Percentiles rank a stretch among this genome's conserved stretches.
These are phyloP conservation scores for Hypoxylon perforatum DNA, from an alignment of 495 filamentous ascomycete species.

Conservation along the genomic window DNA sequence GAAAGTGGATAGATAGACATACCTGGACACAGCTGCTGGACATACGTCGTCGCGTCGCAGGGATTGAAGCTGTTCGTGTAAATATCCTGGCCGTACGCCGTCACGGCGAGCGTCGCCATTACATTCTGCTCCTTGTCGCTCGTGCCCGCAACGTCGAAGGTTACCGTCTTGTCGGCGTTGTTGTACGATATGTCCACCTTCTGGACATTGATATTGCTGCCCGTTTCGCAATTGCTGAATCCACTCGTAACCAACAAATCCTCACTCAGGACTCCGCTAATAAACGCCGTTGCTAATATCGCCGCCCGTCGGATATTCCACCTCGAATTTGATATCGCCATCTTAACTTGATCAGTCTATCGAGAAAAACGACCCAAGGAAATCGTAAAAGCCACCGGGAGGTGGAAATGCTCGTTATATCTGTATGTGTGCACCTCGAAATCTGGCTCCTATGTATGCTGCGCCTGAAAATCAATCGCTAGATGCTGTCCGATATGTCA, in stretches of 20 bases:
- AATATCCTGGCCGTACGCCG: conserved; percentile 85
- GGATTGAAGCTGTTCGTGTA: conserved; percentile 87
- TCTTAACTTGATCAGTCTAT: conserved; percentile 26
- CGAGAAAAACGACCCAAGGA: conserved; percentile 26
- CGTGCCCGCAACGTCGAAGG: conserved; percentile 85
- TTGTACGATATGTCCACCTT: conserved; percentile 83
- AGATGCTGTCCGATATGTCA: conserved; percentile 35
- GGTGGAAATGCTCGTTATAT: conserved; percentile 22
- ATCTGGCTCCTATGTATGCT: conserved; percentile 1
- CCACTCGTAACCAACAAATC: conserved; percentile 84
- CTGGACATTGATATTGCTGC: conserved; percentile 75
- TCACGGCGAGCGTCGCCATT: conserved; percentile 79
- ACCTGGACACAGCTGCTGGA: conserved; percentile 85
- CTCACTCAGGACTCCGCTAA: conserved; percentile 60
- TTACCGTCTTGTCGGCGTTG: conserved; percentile 73
- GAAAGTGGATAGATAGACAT: conserved; percentile 46
- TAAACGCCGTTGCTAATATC: conserved; percentile 48
- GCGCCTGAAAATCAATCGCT: conserved; percentile 40
- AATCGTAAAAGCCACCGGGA: conserved; percentile 31
- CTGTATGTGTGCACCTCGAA: conserved; percentile 5
- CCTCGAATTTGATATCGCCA: conserved; percentile 41
- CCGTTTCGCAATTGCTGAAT: conserved; percentile 77
- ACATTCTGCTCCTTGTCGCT: conserved; percentile 83
- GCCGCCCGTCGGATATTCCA: conserved; percentile 48
- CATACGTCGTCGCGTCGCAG: conserved; percentile 71